Evolutionary conservation across 148 eudicot species (phyloP).

Genomic region (Rhododendron vialii): DNA sequence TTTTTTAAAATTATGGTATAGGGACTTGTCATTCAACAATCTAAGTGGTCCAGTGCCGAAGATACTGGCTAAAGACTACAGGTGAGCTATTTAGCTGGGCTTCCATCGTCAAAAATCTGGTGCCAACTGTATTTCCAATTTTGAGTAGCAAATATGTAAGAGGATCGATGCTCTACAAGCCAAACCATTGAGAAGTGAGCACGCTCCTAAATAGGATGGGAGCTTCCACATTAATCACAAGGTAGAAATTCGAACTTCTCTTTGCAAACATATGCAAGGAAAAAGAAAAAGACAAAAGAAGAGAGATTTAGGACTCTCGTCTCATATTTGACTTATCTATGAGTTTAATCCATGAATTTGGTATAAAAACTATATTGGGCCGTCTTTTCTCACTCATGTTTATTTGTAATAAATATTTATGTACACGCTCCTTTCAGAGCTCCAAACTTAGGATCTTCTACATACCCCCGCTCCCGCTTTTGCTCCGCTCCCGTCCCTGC

Average conservation of each 20-base stretch:
- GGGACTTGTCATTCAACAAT: conserved; percentile 87
- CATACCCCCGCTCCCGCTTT: not conserved
- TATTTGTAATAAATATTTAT: not conserved
- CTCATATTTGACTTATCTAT: not conserved
- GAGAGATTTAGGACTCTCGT: not conserved
- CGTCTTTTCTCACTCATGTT: not conserved
- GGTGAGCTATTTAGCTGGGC: conserved; percentile 29
- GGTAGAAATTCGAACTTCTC: not conserved
- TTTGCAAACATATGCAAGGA: not conserved
- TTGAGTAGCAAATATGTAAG: not conserved
- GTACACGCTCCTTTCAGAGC: not conserved
- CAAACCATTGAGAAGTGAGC: not conserved
- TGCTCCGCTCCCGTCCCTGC: not conserved
- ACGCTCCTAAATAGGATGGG: not conserved
- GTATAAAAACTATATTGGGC: not conserved
- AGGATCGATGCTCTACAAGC: not conserved
- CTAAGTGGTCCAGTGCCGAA: conserved; percentile 76
- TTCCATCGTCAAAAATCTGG: not conserved
- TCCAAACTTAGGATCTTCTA: not conserved
- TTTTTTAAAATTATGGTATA: conserved; percentile 17
- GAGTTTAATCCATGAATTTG: not conserved
- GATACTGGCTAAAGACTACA: conserved; percentile 70
- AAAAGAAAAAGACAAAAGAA: not conserved
- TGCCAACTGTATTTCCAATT: not conserved
- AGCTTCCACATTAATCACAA: not conserved